Evolutionary conservation across 768 basidiomycete genomes (phyloP).

Genomic region (Hygrophoropsis aurantiaca): DNA sequence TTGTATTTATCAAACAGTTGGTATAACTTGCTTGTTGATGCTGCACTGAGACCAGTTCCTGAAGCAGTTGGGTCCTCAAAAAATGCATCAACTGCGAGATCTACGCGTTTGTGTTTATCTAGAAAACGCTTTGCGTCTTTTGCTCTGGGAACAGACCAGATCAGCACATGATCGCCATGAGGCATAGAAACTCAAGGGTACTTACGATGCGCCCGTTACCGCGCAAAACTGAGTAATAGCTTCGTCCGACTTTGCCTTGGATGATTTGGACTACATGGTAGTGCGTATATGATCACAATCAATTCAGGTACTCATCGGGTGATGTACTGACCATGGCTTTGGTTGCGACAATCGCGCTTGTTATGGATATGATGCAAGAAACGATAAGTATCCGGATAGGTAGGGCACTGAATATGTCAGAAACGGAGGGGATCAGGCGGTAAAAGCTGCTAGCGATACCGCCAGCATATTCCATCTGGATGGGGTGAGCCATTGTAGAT

Average conservation of each 20-base stretch:
- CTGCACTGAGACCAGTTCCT: slow-evolving; percentile 15
- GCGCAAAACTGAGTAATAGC: slow-evolving; percentile 57
- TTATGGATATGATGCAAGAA: too few relatives aligned
- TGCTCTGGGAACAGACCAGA: slow-evolving; percentile 18
- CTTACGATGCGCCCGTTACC: slow-evolving; percentile 73
- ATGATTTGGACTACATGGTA: slow-evolving; percentile 21
- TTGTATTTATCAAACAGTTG: slow-evolving; percentile 68
- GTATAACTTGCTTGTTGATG: slow-evolving; percentile 55
- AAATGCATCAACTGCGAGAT: slow-evolving; percentile 73
- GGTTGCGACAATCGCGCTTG: too few relatives aligned
- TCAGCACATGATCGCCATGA: neutral
- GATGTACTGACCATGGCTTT: slow-evolving; percentile 22
- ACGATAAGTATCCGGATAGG: neutral
- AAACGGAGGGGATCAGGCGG: too few relatives aligned
- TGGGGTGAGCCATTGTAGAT: too few relatives aligned
- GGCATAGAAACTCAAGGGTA: slow-evolving; percentile 12
- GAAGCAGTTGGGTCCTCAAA: slow-evolving; percentile 52
- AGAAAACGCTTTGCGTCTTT: slow-evolving; percentile 68
- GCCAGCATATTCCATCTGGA: too few relatives aligned
- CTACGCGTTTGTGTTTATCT: slow-evolving; percentile 67
- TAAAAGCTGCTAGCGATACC: too few relatives aligned
- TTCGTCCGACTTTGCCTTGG: slow-evolving; percentile 40
- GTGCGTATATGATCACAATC: too few relatives aligned
- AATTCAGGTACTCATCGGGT: neutral
- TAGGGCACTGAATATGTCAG: neutral